A percentile compares a stretch with the other conserved stretches of the same genome.
Conservation (phyloP, 768 basidiomycete genomes). For the Auricularia sp. region DNA sequence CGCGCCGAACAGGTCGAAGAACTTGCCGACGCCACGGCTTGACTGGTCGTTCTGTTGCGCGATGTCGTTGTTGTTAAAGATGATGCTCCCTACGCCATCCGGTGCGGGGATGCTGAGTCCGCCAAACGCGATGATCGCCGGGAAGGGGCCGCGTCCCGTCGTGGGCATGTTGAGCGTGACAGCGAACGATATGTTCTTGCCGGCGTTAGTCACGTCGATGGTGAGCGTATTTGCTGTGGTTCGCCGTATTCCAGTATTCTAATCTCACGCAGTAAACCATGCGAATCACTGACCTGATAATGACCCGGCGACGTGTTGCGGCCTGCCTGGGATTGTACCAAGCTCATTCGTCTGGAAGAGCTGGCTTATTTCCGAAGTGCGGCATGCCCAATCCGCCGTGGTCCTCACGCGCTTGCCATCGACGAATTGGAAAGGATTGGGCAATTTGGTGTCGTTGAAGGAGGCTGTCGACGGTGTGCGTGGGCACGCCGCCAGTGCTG, state of each 20-base stretch:
- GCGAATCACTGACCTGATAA: too few relatives aligned
- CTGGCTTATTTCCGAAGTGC: slow-evolving; percentile 8
- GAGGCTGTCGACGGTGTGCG: neutral
- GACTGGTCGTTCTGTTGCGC: slow-evolving; percentile 5
- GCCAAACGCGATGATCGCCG: slow-evolving; percentile 6
- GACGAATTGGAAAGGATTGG: slow-evolving; percentile 12
- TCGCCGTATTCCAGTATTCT: slow-evolving; percentile 22
- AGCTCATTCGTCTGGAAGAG: slow-evolving; percentile 11
- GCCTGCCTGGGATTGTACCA: slow-evolving; percentile 8
- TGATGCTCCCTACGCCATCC: slow-evolving; percentile 3
- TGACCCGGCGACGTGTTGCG: slow-evolving; percentile 3
- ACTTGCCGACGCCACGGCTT: slow-evolving; percentile 8
- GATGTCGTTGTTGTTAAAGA: slow-evolving; percentile 8
- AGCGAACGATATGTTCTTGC: slow-evolving; percentile 3
- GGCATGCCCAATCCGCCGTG: slow-evolving; percentile 11
- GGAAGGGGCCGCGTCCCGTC: slow-evolving; percentile 1
- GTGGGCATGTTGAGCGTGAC: slow-evolving; percentile 3
- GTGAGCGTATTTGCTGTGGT: slow-evolving; percentile 22
- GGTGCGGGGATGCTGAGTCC: slow-evolving; percentile 5
- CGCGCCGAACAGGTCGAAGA: slow-evolving; percentile 6
- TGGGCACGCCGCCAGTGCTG: neutral
- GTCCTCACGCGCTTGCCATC: slow-evolving; percentile 9
- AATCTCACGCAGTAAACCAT: too few relatives aligned
- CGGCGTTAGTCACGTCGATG: slow-evolving; percentile 8
- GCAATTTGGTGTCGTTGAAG: slow-evolving; percentile 8